Conservation (phyloP, 345 rosid genomes). For the Citrus unshiu region DNA sequence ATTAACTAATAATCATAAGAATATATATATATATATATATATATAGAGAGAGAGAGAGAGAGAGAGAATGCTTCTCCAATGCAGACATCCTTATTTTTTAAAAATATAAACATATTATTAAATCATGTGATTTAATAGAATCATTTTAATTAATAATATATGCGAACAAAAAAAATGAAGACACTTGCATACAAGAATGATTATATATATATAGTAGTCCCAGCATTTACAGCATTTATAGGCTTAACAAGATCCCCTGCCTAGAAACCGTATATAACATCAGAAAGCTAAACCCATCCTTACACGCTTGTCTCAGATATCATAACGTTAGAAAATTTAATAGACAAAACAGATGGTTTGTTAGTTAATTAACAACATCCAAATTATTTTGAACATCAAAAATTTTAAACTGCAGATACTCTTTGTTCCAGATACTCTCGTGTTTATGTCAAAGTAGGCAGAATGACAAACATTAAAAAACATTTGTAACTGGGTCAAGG, state of each 20-base stretch:
- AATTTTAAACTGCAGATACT: background rate
- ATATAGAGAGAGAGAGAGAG: too few relatives aligned
- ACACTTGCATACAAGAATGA: too few relatives aligned
- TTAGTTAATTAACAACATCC: background rate
- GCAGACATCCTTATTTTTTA: rapidly evolving
- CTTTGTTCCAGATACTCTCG: background rate
- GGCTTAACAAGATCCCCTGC: background rate
- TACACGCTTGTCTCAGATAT: background rate
- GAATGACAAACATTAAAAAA: background rate
- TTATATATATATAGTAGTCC: too few relatives aligned
- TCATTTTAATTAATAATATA: too few relatives aligned
- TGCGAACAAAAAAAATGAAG: too few relatives aligned
- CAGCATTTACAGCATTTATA: too few relatives aligned
- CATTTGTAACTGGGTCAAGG: background rate
- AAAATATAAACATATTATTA: too few relatives aligned
- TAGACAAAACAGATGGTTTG: background rate
- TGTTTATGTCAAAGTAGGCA: background rate
- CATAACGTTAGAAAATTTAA: background rate
- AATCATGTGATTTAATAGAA: too few relatives aligned
- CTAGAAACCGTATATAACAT: background rate
- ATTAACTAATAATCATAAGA: too few relatives aligned
- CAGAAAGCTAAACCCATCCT: background rate
- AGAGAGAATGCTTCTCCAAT: too few relatives aligned
- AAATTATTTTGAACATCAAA: constrained; percentile 16
- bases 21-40: too few relatives aligned